Percentiles rank a stretch among this genome's conserved stretches.
Evolutionary conservation across 176 grass and related monocot species (phyloP).

Genomic region (Phoenix dactylifera): DNA sequence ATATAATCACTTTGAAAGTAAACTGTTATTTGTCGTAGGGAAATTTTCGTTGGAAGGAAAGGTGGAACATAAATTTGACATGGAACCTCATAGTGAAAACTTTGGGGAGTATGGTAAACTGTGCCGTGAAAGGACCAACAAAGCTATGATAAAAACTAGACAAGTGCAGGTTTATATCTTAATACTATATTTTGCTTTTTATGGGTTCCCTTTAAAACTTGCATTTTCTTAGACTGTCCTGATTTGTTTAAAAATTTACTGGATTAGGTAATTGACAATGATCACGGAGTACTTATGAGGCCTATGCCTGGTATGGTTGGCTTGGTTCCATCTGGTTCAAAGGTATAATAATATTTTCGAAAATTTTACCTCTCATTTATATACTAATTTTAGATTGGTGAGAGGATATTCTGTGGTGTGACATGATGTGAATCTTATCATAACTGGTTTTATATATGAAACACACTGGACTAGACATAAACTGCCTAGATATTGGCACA

Average conservation of each 20-base stretch:
- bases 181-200: constrained; percentile 13
- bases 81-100: constrained; percentile 90
- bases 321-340: constrained; percentile 57
- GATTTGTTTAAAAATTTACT: too few relatives aligned
- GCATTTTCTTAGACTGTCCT: too few relatives aligned
- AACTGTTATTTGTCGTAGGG: constrained; percentile 23
- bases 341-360: constrained; percentile 31
- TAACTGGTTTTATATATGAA: too few relatives aligned
- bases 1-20: not conserved
- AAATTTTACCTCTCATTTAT: too few relatives aligned
- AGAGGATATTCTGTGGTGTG: too few relatives aligned
- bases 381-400: too few relatives aligned
- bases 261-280: constrained; percentile 61
- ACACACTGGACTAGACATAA: too few relatives aligned
- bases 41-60: constrained; percentile 81
- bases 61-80: constrained; percentile 88
- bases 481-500: too few relatives aligned
- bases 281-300: constrained; percentile 68
- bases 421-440: too few relatives aligned
- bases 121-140: constrained; percentile 87
- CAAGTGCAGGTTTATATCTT: constrained; percentile 64
- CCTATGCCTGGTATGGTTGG: constrained; percentile 85
- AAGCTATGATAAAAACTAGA: constrained; percentile 72
- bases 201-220: too few relatives aligned
- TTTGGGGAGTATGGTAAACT: constrained; percentile 73